phyloP scores from a whole-genome alignment of 2,329 filamentous ascomycete genomes.

The Phialocephala sp. region DNA sequence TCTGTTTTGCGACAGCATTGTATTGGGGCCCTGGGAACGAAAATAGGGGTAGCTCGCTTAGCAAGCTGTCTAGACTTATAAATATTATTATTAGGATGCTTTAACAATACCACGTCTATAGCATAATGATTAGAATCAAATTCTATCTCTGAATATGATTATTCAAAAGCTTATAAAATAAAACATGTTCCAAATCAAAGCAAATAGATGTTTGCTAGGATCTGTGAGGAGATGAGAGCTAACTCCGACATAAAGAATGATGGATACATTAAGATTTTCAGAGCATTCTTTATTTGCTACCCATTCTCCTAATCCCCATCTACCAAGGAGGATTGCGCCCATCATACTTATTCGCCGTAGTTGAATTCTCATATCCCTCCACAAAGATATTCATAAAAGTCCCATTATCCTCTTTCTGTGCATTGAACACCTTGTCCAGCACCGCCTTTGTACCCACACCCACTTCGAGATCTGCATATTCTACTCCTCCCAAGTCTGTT shows the following conservation, averaged over 20 bases:
- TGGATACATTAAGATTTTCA: background rate
- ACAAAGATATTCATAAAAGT: conserved; percentile 50
- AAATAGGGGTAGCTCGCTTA: conserved; percentile 4
- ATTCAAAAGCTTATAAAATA: too few species aligned
- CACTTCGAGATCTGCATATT: conserved; percentile 49
- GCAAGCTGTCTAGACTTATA: background rate
- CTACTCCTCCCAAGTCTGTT: conserved; percentile 49
- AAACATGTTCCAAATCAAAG: too few species aligned
- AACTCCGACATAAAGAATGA: too few species aligned
- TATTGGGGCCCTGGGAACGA: background rate
- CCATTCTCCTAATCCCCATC: background rate
- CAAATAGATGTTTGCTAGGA: too few species aligned
- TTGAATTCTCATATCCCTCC: conserved; percentile 19
- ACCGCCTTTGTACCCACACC: conserved; percentile 44
- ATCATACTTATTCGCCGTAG: conserved; percentile 43
- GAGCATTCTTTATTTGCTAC: background rate
- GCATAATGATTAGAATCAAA: too few species aligned
- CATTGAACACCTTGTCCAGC: conserved; percentile 51
- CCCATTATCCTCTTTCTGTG: conserved; percentile 49
- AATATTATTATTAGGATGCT: too few species aligned
- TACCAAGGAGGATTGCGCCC: conserved; percentile 37
- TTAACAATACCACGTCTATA: too few species aligned
- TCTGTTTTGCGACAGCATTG: background rate
- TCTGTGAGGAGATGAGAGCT: too few species aligned
- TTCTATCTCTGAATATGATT: too few species aligned